These are phyloP conservation scores for Neocucurbitaria cava DNA, from an alignment of 2,329 filamentous ascomycete genomes.

Conservation along the genomic window DNA sequence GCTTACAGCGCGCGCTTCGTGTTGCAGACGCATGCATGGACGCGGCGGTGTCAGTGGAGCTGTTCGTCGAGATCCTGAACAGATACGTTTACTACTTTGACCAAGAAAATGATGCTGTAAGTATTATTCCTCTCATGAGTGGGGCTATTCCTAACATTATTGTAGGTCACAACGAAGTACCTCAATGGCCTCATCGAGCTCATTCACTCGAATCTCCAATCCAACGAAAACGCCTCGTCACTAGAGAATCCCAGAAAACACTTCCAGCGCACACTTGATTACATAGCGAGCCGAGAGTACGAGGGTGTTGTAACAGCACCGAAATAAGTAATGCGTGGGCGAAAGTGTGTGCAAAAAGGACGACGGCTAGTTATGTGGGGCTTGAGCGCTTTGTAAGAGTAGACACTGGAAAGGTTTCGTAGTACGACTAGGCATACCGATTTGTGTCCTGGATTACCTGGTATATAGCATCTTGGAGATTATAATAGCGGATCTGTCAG, in stretches of 20 bases:
- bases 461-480: constrained; percentile 11
- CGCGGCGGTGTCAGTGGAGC: constrained; percentile 92
- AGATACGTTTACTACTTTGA: constrained; percentile 99
- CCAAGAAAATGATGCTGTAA: constrained; percentile 93
- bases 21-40: constrained; percentile 99
- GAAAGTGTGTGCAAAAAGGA: neutral
- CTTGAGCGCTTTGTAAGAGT: constrained; percentile 15
- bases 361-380: neutral
- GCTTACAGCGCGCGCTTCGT: constrained; percentile 89
- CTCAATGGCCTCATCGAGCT: constrained; percentile 97
- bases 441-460: constrained; percentile 7
- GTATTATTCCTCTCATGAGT: constrained; percentile 34
- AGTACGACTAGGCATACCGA: neutral
- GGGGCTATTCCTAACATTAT: constrained; percentile 9
- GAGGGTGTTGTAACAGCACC: constrained; percentile 83
- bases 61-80: constrained; percentile 98
- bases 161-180: constrained; percentile 88
- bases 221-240: constrained; percentile 80
- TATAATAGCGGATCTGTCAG: neutral
- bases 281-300: constrained; percentile 89
- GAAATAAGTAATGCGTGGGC: constrained; percentile 46
- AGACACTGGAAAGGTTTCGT: constrained; percentile 7
- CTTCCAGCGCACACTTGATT: constrained; percentile 93
- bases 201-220: constrained; percentile 93
- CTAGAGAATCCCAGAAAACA: constrained; percentile 91